phyloP scores from a whole-genome alignment of 148 eudicot genomes.

The Rhododendron ferrugineum region DNA sequence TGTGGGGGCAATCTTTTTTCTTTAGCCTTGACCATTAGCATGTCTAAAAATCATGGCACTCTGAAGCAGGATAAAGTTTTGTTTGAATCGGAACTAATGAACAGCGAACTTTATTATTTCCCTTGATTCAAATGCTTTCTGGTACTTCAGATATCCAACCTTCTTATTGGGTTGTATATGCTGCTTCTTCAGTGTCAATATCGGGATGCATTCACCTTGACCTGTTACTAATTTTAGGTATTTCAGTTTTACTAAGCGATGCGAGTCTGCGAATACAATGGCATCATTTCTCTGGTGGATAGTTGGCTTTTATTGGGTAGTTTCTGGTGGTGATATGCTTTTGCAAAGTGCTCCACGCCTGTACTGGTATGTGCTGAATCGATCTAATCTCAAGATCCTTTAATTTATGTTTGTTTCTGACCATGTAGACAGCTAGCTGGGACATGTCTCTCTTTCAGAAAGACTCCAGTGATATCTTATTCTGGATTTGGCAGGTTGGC shows the following conservation, averaged over 20 bases:
- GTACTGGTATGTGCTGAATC: conserved; percentile 58
- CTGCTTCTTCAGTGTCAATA: background rate
- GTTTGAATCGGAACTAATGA: background rate
- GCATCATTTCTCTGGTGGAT: conserved; percentile 96
- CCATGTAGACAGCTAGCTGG: background rate
- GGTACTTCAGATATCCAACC: background rate
- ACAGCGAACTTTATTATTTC: background rate
- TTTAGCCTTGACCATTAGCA: background rate
- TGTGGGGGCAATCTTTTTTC: background rate
- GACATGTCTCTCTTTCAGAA: background rate
- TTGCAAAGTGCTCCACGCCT: conserved; percentile 67
- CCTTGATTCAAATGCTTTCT: background rate
- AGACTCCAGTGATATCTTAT: background rate
- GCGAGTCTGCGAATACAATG: conserved; percentile 82
- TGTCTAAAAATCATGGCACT: background rate
- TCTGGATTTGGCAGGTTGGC: conserved; percentile 64
- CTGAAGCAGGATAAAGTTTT: background rate
- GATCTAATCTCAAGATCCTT: background rate
- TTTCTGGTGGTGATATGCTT: conserved; percentile 79
- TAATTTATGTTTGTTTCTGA: background rate
- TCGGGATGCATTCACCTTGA: conserved; percentile 6
- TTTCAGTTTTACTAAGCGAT: conserved; percentile 54
- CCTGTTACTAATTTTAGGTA: background rate
- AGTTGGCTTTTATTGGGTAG: conserved; percentile 92
- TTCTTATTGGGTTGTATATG: conserved; percentile 6